Conservation (phyloP, 148 eudicot species). For the Nyssa sinensis region DNA sequence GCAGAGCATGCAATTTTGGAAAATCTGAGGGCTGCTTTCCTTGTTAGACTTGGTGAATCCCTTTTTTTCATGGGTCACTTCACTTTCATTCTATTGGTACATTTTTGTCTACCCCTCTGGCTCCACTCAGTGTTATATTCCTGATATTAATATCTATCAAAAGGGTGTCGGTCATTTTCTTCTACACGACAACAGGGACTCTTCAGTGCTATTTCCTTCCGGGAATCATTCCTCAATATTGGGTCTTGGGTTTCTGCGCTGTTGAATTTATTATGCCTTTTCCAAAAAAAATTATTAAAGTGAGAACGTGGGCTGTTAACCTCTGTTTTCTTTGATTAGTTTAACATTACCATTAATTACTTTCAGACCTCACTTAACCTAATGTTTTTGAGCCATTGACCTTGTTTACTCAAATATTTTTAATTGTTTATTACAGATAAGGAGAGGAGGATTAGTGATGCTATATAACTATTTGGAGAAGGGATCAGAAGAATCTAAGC, state of each 20-base stretch:
- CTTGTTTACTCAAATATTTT: constrained; percentile 6
- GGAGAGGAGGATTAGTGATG: not conserved
- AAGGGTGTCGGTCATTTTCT: constrained; percentile 8
- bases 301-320: not conserved
- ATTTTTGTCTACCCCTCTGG: constrained; percentile 2
- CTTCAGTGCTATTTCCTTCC: not conserved
- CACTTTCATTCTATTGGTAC: not conserved
- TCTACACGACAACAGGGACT: not conserved
- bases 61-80: not conserved
- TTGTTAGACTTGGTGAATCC: not conserved
- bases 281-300: no score
- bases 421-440: constrained; percentile 4
- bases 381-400: not conserved
- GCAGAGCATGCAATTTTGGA: not conserved
- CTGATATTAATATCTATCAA: not conserved
- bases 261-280: not conserved
- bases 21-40: constrained; percentile 1
- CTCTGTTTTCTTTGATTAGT: constrained; percentile 1
- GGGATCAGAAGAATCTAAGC: not conserved
- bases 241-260: not conserved
- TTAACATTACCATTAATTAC: not conserved
- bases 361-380: not conserved
- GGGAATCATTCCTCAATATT: not conserved
- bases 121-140: not conserved
- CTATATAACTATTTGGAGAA: not conserved